Evolutionary conservation across 108 stramenopile species (phyloP), one percentile per base, ranked within the genome.

Genomic region (Nitzschia sp.): DNA sequence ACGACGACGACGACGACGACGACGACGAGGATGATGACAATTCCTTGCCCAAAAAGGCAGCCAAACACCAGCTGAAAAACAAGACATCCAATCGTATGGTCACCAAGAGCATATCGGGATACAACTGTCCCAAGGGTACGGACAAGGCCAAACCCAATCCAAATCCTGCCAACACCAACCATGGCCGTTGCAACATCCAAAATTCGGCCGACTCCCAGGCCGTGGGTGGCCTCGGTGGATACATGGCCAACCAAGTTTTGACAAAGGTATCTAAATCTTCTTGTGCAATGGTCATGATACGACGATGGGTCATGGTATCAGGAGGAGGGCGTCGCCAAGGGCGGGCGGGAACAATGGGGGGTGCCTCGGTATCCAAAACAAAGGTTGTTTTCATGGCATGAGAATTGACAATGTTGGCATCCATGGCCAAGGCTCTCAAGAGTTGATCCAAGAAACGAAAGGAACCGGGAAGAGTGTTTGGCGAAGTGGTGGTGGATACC

Each of bases 331-430:
- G 61, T 61, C 73, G 68, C 66, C 73, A 75, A 10, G 43, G 15
- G 7, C 43, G 20, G 25, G 14, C 17, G 2, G 21, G n/a, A 8
- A 52, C 51, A 11, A 65, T 58, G 6, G 5, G n/a, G 15, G 65
- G 53, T 38, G 15, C 41, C 8, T 65, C 57, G 15, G 55, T 12
- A 51, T 75, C 69, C 20, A 82, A 53, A 2, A 63, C 72, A 56
- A 82, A 77, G 62, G 67, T 70, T 6, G 19, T 15, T 66, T 75
- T 71, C 61, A 85, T 22, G n/a, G 77, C 62, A 12, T 62, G 26
- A 5, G 84, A 72, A 70, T 80, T 80, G 67, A 77, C 76, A 53
- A 77, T 78, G 10, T 26, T 55, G 6, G 80, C 74, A 68, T 85
- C 74, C 80, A 80, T 76, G 5, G 78, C 71, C n/a, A 80, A 60